Evolutionary conservation across 345 rosid genomes (phyloP).

Genomic region (Ceriops zippeliana): DNA sequence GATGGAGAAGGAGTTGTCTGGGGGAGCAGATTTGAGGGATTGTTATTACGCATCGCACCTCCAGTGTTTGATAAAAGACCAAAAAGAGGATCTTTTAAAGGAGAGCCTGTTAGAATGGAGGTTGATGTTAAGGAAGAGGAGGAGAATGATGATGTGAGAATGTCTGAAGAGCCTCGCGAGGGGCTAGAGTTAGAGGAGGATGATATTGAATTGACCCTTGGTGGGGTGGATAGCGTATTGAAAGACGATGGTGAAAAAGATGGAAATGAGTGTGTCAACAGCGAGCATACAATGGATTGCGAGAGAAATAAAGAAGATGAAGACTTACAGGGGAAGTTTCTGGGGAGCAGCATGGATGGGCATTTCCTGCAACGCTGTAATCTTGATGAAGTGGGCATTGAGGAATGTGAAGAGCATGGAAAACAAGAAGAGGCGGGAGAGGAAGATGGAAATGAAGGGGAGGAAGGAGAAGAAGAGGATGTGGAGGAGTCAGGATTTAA

Average conservation of each 20-base stretch:
- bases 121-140: conserved; percentile 34
- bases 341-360: conserved; percentile 31
- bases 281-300: conserved; percentile 38
- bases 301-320: conserved; percentile 41
- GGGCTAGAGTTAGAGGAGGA: conserved; percentile 51
- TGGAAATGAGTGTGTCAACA: conserved; percentile 5
- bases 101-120: conserved; percentile 24
- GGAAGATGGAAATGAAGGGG: conserved; percentile 29
- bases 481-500: conserved; percentile 43
- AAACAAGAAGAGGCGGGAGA: conserved; percentile 34
- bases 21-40: conserved; percentile 36
- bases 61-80: conserved; percentile 65
- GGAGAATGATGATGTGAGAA: conserved; percentile 37
- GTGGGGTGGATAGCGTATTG: conserved; percentile 43
- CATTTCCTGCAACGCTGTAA: conserved; percentile 46
- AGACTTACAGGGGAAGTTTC: conserved; percentile 36
- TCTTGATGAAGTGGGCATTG: conserved; percentile 19
- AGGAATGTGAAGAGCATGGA: conserved; percentile 26
- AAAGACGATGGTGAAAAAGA: conserved; percentile 22
- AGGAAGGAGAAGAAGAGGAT: conserved; percentile 36
- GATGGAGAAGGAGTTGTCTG: conserved; percentile 76
- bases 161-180: conserved; percentile 30
- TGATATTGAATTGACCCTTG: conserved; percentile 58
- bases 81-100: conserved; percentile 39
- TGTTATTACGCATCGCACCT: conserved; percentile 89